These are phyloP conservation scores for Carex sylvatica DNA, from an alignment of 202 grass and related monocot species.

Conservation along the genomic window DNA sequence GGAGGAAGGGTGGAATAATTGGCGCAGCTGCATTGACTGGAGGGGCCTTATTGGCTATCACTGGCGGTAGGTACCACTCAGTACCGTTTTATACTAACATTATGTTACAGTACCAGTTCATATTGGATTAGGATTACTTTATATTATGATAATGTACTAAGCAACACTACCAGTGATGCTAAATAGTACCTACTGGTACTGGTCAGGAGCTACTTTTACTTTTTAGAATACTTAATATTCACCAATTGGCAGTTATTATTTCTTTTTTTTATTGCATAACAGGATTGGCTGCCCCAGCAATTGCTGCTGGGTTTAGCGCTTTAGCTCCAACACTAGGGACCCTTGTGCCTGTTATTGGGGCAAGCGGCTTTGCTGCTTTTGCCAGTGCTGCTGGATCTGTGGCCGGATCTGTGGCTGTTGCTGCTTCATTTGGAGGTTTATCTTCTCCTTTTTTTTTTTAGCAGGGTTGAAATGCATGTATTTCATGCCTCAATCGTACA, in stretches of 20 bases:
- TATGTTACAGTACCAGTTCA: background rate
- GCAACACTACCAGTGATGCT: background rate
- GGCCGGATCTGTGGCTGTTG: constrained; percentile 91
- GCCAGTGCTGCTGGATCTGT: constrained; percentile 84
- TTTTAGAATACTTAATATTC: constrained; percentile 17
- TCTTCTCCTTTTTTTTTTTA: constrained; percentile 11
- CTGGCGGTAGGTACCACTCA: constrained; percentile 48
- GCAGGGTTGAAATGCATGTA: too few relatives aligned
- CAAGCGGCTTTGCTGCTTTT: constrained; percentile 94
- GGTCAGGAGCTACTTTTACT: background rate
- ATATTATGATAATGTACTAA: background rate
- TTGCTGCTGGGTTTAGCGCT: constrained; percentile 86
- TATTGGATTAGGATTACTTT: background rate
- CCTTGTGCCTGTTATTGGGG: constrained; percentile 78
- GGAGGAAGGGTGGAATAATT: constrained; percentile 89
- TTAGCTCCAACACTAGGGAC: constrained; percentile 75
- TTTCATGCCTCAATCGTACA: too few relatives aligned
- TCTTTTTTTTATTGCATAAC: constrained; percentile 10
- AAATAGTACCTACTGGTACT: background rate
- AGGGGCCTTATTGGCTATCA: constrained; percentile 81
- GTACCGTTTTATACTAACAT: constrained; percentile 3
- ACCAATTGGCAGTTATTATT: constrained; percentile 11
- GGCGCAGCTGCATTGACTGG: constrained; percentile 90
- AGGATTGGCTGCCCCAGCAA: constrained; percentile 98
- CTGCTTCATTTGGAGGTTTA: constrained; percentile 96